Evolutionary conservation across 2,329 filamentous ascomycete species (phyloP).

Genomic region (Scleromitrula shiraiana): DNA sequence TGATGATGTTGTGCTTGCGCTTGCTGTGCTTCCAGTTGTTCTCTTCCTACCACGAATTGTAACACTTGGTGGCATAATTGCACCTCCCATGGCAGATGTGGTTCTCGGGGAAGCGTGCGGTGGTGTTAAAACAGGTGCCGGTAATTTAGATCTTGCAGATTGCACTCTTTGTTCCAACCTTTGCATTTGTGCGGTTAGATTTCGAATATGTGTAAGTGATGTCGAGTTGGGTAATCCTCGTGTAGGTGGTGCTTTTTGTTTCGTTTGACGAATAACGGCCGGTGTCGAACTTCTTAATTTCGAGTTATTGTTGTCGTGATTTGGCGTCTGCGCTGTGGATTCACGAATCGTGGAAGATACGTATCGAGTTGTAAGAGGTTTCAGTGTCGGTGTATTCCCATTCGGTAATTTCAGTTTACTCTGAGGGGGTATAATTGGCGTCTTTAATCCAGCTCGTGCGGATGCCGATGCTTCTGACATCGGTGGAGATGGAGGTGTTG

Average conservation of each 20-base stretch:
- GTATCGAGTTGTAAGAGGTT: constrained; percentile 32
- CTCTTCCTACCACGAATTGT: constrained; percentile 65
- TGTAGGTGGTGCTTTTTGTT: constrained; percentile 35
- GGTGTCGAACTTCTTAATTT: constrained; percentile 27
- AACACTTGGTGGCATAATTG: constrained; percentile 46
- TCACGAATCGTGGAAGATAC: constrained; percentile 17
- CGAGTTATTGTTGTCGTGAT: constrained; percentile 14
- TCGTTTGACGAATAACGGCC: constrained; percentile 32
- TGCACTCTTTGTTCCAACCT: constrained; percentile 91
- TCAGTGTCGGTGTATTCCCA: constrained; percentile 45
- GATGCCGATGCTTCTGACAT: constrained; percentile 71
- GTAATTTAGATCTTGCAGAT: constrained; percentile 82
- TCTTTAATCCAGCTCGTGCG: constrained; percentile 20
- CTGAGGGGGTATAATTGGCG: constrained; percentile 25
- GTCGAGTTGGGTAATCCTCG: constrained; percentile 44
- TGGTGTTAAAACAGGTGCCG: constrained; percentile 69
- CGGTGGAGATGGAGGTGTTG: constrained; percentile 86
- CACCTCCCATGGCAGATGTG: constrained; percentile 32
- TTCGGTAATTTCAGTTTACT: constrained; percentile 48
- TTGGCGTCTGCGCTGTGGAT: constrained; percentile 19
- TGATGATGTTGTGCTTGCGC: constrained; percentile 18
- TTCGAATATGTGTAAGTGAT: constrained; percentile 87
- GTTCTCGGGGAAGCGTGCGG: constrained; percentile 69
- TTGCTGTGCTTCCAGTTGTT: constrained; percentile 41
- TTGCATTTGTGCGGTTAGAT: constrained; percentile 94